Base-by-base conservation (phyloP, 2,329 filamentous ascomycete genomes). In the Chaetomium strumarium region DNA sequence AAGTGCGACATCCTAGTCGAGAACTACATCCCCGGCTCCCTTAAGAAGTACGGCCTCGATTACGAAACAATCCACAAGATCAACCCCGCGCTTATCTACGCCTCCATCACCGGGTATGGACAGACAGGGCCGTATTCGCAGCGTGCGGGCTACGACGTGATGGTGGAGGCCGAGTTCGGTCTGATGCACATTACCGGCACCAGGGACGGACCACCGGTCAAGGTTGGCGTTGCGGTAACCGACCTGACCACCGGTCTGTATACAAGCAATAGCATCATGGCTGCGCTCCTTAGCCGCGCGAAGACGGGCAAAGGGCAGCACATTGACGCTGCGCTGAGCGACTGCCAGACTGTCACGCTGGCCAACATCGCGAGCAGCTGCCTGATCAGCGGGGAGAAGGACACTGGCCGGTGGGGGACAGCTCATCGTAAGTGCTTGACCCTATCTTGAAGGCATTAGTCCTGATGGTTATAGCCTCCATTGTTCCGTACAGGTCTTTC, bases 131-230 rank as follows among this genome's bases (percentile, higher is more conserved):
- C 93, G 0, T 96, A 95, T 69, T 83, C 85, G 6, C 81, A 84
- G 58, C 80, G 93, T 13, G 90, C 93, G 3, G 93, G 93, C 5
- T 99, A 99, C 75, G 93, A 99, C 70, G 93, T 99, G 61, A 99
- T 99, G 92, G 92, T 99, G 11, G 93, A 99, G 74, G 93, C 93
- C 55, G 93, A 97, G 68, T 91, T 99, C 72, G 93, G 93, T 1
- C 73, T 99, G 52, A 99, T 99, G 93, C 93, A 99, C 71, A 97
- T 99, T 62, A 99, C 93, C 0, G 93, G 93, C 31, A 80, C 81
- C 56, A 80, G 91, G 51, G 87, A 95, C 63, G 90, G 92, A 0
- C 86, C 90, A 1, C 93, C 93, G 0, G 93, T 96, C 37, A 99
- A 99, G 72, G 93, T 99, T 2, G 93, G 93, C 16, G 93, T 99